Conservation (phyloP, 108 stramenopile species). For the Stephanodiscus minutulus region DNA sequence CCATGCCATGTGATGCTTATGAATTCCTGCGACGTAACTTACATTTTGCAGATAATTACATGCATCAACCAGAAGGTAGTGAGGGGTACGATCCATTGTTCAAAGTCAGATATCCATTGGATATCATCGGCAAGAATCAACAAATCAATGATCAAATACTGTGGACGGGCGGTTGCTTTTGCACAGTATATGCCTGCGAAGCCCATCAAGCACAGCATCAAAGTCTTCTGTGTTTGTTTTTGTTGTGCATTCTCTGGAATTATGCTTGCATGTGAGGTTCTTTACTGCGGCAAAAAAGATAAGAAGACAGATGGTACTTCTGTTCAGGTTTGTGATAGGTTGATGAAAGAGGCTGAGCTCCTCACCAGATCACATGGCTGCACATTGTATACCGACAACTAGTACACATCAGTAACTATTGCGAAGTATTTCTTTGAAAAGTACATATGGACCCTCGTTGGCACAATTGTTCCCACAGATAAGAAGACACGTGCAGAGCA, state of each 20-base stretch:
- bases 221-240: slow-evolving; percentile 9
- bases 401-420: slow-evolving; percentile 6
- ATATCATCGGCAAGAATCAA: slow-evolving; percentile 20
- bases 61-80: too few species aligned
- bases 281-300: slow-evolving; percentile 1
- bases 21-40: too few species aligned
- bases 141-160: slow-evolving; percentile 29
- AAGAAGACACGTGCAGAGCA: slow-evolving; percentile 2
- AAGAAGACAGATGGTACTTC: too few species aligned
- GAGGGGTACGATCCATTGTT: too few species aligned
- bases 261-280: slow-evolving; percentile 6
- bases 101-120: too few species aligned
- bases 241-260: slow-evolving; percentile 5
- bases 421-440: slow-evolving; percentile 13
- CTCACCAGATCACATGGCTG: neutral
- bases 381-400: slow-evolving; percentile 26
- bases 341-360: too few species aligned
- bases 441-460: slow-evolving; percentile 9
- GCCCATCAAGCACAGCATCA: slow-evolving; percentile 26
- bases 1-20: too few species aligned
- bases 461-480: slow-evolving; percentile 20
- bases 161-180: neutral
- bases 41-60: too few species aligned
- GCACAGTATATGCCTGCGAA: slow-evolving; percentile 27
- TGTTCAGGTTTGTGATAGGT: too few species aligned